Evolutionary conservation across 1,139 yeast genomes (phyloP).

Genomic region (Protomyces pachydermus): DNA sequence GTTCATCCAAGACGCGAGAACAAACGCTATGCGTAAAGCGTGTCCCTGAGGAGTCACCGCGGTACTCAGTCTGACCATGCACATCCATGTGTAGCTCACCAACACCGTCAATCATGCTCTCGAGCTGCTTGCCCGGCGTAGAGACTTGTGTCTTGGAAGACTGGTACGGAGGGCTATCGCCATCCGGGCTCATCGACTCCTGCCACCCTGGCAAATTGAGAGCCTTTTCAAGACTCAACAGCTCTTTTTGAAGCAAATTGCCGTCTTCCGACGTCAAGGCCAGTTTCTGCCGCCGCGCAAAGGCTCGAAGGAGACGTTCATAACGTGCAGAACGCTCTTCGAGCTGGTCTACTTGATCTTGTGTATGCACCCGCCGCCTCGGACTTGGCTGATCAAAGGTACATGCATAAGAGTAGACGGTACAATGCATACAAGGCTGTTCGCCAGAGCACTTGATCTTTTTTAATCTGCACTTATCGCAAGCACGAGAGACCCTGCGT

Average conservation of each 20-base stretch:
- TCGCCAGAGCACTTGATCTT: slow-evolving; percentile 86
- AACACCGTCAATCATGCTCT: slow-evolving; percentile 34
- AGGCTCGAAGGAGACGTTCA: slow-evolving; percentile 39
- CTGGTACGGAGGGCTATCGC: not conserved
- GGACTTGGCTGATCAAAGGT: slow-evolving; percentile 54
- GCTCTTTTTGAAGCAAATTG: slow-evolving; percentile 23
- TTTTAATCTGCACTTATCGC: slow-evolving; percentile 63
- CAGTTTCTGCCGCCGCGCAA: slow-evolving; percentile 41
- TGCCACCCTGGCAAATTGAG: not conserved
- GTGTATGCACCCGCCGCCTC: slow-evolving; percentile 47
- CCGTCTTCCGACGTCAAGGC: slow-evolving; percentile 37
- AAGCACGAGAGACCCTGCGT: slow-evolving; percentile 75
- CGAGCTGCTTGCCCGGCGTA: slow-evolving; percentile 30
- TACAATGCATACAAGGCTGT: slow-evolving; percentile 65
- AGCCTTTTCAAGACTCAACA: not conserved
- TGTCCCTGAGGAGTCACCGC: slow-evolving; percentile 35
- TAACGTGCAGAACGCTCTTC: slow-evolving; percentile 42
- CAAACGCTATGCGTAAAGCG: slow-evolving; percentile 34
- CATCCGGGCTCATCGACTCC: not conserved
- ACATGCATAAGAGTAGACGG: slow-evolving; percentile 66
- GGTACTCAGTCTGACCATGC: slow-evolving; percentile 34
- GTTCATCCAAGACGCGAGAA: slow-evolving; percentile 30
- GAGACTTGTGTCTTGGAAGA: not conserved
- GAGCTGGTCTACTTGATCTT: slow-evolving; percentile 37
- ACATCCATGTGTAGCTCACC: slow-evolving; percentile 34